These are phyloP conservation scores for Naganishia antarctica DNA, from an alignment of 768 basidiomycete genomes.

Conservation along the genomic window DNA sequence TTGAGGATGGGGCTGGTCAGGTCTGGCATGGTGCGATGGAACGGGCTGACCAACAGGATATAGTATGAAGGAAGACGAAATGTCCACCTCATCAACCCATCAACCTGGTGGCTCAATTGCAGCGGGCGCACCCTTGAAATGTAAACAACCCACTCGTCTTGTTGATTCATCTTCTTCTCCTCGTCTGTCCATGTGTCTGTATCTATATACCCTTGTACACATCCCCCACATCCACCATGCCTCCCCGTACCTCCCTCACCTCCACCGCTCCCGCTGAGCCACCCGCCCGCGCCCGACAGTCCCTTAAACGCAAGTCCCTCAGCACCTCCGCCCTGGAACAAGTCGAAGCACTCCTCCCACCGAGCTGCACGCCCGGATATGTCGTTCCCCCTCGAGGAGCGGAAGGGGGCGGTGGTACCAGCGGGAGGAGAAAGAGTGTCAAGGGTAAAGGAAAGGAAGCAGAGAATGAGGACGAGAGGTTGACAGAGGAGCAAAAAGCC, in stretches of 20 bases:
- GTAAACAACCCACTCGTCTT: neutral
- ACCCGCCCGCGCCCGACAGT: neutral
- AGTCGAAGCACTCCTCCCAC: conserved; percentile 1
- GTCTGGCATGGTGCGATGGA: conserved; percentile 3
- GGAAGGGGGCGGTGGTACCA: neutral
- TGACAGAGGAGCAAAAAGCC: conserved; percentile 11
- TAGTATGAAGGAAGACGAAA: too few species aligned
- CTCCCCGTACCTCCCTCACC: conserved; percentile 2
- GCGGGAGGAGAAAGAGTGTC: neutral
- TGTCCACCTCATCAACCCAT: neutral
- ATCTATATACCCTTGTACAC: neutral
- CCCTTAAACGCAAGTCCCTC: conserved; percentile 6
- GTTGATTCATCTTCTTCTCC: neutral
- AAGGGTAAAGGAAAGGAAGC: neutral
- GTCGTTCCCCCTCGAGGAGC: neutral
- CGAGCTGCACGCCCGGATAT: conserved; percentile 12
- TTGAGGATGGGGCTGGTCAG: conserved; percentile 25
- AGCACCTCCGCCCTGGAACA: conserved; percentile 9
- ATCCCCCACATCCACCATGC: neutral
- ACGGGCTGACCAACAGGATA: too few species aligned
- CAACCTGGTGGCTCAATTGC: neutral
- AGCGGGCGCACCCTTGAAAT: conserved; percentile 4
- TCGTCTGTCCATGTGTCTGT: neutral
- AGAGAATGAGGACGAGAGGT: neutral
- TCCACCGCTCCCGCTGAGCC: neutral